A percentile compares a stretch with the other conserved stretches of the same genome.
These are phyloP conservation scores for Neurospora sp. DNA, from an alignment of 495 filamentous ascomycete genomes.

Conservation along the genomic window DNA sequence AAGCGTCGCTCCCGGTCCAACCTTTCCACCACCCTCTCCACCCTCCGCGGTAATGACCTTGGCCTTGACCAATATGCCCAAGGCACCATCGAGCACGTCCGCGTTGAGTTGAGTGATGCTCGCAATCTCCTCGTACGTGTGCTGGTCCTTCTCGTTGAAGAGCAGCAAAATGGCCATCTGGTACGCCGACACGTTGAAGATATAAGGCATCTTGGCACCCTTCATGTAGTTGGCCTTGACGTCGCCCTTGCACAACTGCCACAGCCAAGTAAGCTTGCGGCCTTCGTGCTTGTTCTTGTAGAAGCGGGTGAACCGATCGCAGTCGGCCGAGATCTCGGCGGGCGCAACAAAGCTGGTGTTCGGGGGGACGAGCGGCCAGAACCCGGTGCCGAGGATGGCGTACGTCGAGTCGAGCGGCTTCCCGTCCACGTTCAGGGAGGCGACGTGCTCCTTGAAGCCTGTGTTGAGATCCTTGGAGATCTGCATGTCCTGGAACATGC, in stretches of 20 bases:
- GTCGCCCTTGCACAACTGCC: slow-evolving; percentile 97
- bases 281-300: slow-evolving; percentile 95
- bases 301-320: slow-evolving; percentile 80
- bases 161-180: slow-evolving; percentile 96
- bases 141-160: slow-evolving; percentile 83
- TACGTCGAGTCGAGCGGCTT: slow-evolving; percentile 61
- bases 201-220: slow-evolving; percentile 79
- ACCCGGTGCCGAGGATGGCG: slow-evolving; percentile 87
- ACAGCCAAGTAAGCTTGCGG: slow-evolving; percentile 93
- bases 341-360: slow-evolving; percentile 80
- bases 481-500: slow-evolving; percentile 99
- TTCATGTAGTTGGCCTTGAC: slow-evolving; percentile 88
- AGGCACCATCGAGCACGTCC: slow-evolving; percentile 75
- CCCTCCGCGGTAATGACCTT: slow-evolving; percentile 58
- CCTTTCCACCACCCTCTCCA: slow-evolving; percentile 61
- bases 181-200: slow-evolving; percentile 94
- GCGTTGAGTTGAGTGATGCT: slow-evolving; percentile 65
- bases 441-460: slow-evolving; percentile 56
- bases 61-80: slow-evolving; percentile 80
- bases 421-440: slow-evolving; percentile 29
- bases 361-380: slow-evolving; percentile 89
- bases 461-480: slow-evolving; percentile 94
- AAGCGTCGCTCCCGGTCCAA: slow-evolving; percentile 65
- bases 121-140: slow-evolving; percentile 79
- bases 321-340: slow-evolving; percentile 71